These are phyloP conservation scores for Xylariaceae sp. DNA, from an alignment of 2,329 filamentous ascomycete species.

Conservation along the genomic window DNA sequence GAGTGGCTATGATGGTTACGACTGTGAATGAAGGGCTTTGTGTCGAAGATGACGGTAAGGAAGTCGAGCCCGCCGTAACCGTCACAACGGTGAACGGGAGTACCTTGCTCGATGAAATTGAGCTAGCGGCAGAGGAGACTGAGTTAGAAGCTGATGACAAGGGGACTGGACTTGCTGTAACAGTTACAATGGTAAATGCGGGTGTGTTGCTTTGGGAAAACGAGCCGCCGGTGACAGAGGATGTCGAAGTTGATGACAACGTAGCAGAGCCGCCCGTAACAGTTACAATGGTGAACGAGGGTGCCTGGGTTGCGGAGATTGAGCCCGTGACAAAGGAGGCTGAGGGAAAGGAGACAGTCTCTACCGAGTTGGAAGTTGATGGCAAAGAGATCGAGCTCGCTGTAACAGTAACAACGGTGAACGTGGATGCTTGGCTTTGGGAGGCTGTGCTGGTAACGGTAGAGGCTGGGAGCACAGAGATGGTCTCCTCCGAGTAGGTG, in stretches of 20 bases:
- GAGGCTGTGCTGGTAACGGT: neutral
- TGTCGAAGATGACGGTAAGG: neutral
- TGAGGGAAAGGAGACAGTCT: no score
- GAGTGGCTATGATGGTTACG: conserved; percentile 26
- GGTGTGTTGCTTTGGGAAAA: neutral
- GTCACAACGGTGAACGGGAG: conserved; percentile 18
- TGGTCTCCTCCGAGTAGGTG: conserved; percentile 21
- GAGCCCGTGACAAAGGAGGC: no score
- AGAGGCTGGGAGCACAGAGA: conserved; percentile 8
- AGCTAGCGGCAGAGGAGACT: neutral
- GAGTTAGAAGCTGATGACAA: neutral
- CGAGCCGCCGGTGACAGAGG: no score
- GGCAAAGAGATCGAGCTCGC: neutral
- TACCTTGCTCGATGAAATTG: neutral
- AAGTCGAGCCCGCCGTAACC: conserved; percentile 17
- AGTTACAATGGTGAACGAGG: neutral
- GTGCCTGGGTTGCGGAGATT: no score
- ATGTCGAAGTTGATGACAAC: neutral
- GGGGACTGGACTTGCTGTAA: neutral
- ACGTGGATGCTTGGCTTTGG: neutral
- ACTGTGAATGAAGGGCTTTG: conserved; percentile 16
- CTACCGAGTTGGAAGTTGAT: neutral
- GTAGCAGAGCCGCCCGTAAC: neutral
- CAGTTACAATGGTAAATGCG: neutral
- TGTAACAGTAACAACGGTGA: neutral